A percentile compares a stretch with the other conserved stretches of the same genome.
Conservation (phyloP, 2,329 filamentous ascomycete genomes). For the Microsporum ferrugineum region DNA sequence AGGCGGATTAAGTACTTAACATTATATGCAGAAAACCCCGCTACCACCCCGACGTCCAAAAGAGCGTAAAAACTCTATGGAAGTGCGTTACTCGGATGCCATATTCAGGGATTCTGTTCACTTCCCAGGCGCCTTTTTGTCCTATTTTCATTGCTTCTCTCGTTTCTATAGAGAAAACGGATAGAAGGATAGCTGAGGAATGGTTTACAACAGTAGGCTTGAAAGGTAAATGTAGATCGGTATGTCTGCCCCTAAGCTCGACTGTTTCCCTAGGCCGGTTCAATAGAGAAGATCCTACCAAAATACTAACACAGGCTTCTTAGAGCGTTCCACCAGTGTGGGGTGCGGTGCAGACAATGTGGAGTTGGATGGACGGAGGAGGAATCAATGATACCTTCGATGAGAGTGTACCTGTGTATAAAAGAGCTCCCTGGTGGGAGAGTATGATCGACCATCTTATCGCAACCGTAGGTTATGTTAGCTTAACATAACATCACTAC, state of each 20-base stretch:
- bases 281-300: neutral
- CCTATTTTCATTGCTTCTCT: slow-evolving; percentile 9
- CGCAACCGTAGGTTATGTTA: slow-evolving; percentile 2
- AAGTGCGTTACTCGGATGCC: slow-evolving; percentile 9
- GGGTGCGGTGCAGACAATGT: neutral
- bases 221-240: slow-evolving; percentile 1
- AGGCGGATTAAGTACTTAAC: neutral
- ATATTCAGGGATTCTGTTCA: slow-evolving; percentile 9
- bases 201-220: slow-evolving; percentile 5
- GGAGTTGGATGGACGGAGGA: neutral
- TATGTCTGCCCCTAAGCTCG: neutral
- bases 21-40: slow-evolving; percentile 8
- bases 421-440: slow-evolving; percentile 4
- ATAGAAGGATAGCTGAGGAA: slow-evolving; percentile 7
- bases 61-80: neutral
- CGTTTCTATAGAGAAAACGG: slow-evolving; percentile 5
- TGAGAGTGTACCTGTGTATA: neutral
- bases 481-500: neutral
- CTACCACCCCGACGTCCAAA: slow-evolving; percentile 10
- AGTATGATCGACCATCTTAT: slow-evolving; percentile 1
- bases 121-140: slow-evolving; percentile 11
- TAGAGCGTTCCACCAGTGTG: slow-evolving; percentile 6
- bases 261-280: neutral
- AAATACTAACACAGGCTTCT: neutral
- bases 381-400: neutral